These are phyloP conservation scores for Mucor mucedo DNA, from an alignment of 371 early-diverging fungal species.

Conservation along the genomic window DNA sequence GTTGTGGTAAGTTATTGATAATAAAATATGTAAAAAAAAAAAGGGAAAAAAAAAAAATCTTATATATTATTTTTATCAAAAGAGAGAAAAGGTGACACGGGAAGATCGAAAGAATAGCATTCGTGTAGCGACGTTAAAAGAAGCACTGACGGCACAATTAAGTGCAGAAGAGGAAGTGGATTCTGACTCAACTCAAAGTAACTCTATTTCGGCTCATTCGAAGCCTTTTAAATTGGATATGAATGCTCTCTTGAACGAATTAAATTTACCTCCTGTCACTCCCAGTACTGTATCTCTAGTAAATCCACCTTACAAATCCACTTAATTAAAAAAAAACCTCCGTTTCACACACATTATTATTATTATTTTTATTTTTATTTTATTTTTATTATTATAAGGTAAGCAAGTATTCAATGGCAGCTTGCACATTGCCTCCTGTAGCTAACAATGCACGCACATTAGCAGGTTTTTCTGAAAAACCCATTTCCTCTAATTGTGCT, in stretches of 20 bases:
- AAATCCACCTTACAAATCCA: slow-evolving; percentile 29
- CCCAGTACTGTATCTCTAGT: slow-evolving; percentile 27
- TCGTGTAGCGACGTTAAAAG: slow-evolving; percentile 52
- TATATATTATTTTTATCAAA: neutral
- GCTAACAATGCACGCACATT: slow-evolving; percentile 78
- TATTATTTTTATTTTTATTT: slow-evolving; percentile 1
- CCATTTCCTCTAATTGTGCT: slow-evolving; percentile 82
- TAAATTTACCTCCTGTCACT: slow-evolving; percentile 9
- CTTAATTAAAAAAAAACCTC: slow-evolving; percentile 1
- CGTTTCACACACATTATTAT: neutral
- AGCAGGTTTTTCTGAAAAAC: slow-evolving; percentile 74
- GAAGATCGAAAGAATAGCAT: slow-evolving; percentile 24
- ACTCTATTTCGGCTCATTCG: slow-evolving; percentile 10
- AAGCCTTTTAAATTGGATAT: neutral
- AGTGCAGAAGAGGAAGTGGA: slow-evolving; percentile 16
- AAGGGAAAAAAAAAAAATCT: no score
- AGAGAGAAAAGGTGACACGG: neutral
- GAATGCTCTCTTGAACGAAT: slow-evolving; percentile 24
- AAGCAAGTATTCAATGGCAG: slow-evolving; percentile 67
- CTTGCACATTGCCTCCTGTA: slow-evolving; percentile 78
- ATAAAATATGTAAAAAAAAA: neutral
- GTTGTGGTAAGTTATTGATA: neutral
- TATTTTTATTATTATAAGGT: neutral
- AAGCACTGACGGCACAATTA: slow-evolving; percentile 30
- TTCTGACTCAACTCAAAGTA: slow-evolving; percentile 22